Evolutionary conservation across 148 eudicot species (phyloP).

Genomic region (Amaranthus palmeri): DNA sequence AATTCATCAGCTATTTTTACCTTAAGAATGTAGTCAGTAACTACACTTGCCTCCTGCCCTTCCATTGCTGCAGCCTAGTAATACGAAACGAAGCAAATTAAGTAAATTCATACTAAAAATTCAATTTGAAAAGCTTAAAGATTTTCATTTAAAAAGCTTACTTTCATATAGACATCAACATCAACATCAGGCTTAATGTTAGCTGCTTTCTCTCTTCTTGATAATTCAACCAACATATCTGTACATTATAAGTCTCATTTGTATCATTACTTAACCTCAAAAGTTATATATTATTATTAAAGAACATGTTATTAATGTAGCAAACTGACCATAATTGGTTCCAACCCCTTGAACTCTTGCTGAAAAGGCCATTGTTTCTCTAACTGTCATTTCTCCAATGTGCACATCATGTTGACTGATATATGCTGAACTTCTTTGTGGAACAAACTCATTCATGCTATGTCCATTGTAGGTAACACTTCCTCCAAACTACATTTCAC

Average conservation of each 20-base stretch:
- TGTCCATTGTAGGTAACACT: constrained; percentile 50
- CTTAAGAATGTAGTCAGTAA: constrained; percentile 79
- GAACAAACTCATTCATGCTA: constrained; percentile 47
- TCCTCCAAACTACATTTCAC: constrained; percentile 32
- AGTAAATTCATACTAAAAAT: background rate
- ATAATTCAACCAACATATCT: constrained; percentile 57
- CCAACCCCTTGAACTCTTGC: constrained; percentile 64
- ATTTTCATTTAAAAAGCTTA: constrained; percentile 11
- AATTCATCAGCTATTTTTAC: constrained; percentile 18
- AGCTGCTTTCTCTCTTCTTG: constrained; percentile 61
- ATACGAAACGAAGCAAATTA: background rate
- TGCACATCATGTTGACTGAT: constrained; percentile 59
- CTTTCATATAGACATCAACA: constrained; percentile 66
- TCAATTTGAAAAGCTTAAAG: no score
- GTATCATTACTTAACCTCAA: background rate
- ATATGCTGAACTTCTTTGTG: constrained; percentile 52
- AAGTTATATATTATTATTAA: no score
- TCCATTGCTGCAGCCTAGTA: constrained; percentile 61
- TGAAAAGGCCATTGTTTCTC: constrained; percentile 55
- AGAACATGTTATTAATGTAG: constrained; percentile 2
- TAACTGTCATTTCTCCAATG: constrained; percentile 52
- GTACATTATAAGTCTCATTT: constrained; percentile 5
- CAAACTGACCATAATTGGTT: constrained; percentile 40
- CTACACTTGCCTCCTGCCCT: constrained; percentile 74
- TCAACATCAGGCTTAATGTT: constrained; percentile 68